These are phyloP conservation scores for Neurospora sp. DNA, from an alignment of 2,329 filamentous ascomycete species.

Conservation along the genomic window DNA sequence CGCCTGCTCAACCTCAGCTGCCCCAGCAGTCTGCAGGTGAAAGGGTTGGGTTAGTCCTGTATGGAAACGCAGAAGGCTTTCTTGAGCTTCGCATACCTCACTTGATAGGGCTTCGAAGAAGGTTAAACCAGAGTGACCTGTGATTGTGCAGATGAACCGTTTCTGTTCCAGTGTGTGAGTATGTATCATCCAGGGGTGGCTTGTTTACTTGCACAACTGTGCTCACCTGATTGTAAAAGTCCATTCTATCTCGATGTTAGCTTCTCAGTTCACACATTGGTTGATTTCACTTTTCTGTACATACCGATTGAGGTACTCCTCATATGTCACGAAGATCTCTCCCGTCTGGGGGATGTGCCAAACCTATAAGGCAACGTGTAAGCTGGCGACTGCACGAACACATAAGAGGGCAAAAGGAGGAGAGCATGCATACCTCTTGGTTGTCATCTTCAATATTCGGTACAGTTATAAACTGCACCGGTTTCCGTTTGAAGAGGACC, in stretches of 20 bases:
- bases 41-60: background rate
- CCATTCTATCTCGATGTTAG: slow-evolving; percentile 53
- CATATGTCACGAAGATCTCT: slow-evolving; percentile 83
- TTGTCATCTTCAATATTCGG: slow-evolving; percentile 71
- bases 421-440: slow-evolving; percentile 55
- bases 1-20: slow-evolving; percentile 78
- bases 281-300: slow-evolving; percentile 21
- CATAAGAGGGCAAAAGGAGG: slow-evolving; percentile 12
- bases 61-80: background rate
- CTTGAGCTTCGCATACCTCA: slow-evolving; percentile 52
- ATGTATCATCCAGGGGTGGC: background rate
- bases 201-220: background rate
- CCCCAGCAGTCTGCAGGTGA: slow-evolving; percentile 44
- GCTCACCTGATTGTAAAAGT: slow-evolving; percentile 83
- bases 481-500: slow-evolving; percentile 95
- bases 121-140: slow-evolving; percentile 79
- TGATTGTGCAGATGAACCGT: slow-evolving; percentile 92
- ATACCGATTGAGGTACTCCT: slow-evolving; percentile 76
- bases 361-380: slow-evolving; percentile 45
- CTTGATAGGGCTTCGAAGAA: slow-evolving; percentile 91
- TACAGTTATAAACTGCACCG: slow-evolving; percentile 69
- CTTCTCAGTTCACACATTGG: background rate
- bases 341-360: slow-evolving; percentile 87
- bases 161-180: slow-evolving; percentile 38
- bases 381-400: background rate